Evolutionary conservation across 169 alveolate species (phyloP), one percentile per base, ranked within the genome.

Genomic region (Babesia bovis): DNA sequence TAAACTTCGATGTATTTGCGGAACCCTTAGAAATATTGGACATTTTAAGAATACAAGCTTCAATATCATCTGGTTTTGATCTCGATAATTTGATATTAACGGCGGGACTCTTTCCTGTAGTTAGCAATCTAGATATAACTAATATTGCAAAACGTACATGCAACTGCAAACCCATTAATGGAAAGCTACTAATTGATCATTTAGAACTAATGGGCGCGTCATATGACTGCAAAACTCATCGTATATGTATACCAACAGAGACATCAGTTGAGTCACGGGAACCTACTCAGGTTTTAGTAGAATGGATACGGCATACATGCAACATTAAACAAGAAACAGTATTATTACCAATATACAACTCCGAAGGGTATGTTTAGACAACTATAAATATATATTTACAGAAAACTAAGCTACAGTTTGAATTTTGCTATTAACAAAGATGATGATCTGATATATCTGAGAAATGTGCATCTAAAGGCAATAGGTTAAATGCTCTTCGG

Each of bases 141-240:
- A 19, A 17, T 2, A 1, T 1, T 17, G 17, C 33, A 4, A n/a
- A 45, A 5, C 7, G 12, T 13, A 25, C 7, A 4, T 59, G 69
- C 9, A 15, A 21, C 53, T 59, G 67, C 26, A 13, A 7, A 21
- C 26, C 1, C 1, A 15, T 25, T 1, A 42, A 40, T 9, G 69
- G 25, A 12, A 12, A 25, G 23, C 55, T 59, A n/a, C 36, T 41
- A n/a, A 19, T 59, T 2, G 55, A 59, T 23, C 10, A 28, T 23
- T 10, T 59, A 44, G 69, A 59, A 47, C 26, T 59, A 23, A 55
- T 59, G 4, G 69, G 69, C 4, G 69, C 69, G 0, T n/a, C 56
- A 7, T 59, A 40, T 13, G 69, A 59, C 23, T 59, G 36, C 25
- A 4, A 9, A 3, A 59, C 52, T 1, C 49, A 19, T 2, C 13